Conservation (phyloP, 306 rosid species). For the Sicyos edulis region DNA sequence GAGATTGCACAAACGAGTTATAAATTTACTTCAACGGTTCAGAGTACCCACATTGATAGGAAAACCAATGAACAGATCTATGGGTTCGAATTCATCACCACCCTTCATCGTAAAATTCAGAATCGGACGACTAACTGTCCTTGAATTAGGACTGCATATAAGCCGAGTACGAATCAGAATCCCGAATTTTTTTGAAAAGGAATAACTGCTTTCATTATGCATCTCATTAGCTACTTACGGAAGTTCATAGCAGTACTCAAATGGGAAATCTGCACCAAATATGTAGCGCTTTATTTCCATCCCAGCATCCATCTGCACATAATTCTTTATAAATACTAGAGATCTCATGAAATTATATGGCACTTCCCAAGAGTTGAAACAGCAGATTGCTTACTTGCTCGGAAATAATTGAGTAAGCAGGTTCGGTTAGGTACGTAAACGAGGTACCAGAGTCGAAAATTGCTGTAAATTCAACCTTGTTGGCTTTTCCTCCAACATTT, state of each 20-base stretch:
- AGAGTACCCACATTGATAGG: conserved; percentile 26
- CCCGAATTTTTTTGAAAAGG: neutral
- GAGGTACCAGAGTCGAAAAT: conserved; percentile 90
- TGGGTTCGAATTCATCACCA: conserved; percentile 42
- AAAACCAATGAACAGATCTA: conserved; percentile 24
- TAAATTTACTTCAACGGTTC: neutral
- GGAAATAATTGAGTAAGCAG: conserved; percentile 58
- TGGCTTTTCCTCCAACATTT: conserved; percentile 34
- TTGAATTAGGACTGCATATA: conserved; percentile 37
- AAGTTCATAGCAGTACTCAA: conserved; percentile 65
- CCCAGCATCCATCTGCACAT: conserved; percentile 52
- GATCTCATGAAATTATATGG: neutral
- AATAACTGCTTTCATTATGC: conserved; percentile 1
- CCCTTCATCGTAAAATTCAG: conserved; percentile 73
- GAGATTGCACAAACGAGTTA: too few species aligned
- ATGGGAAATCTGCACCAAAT: conserved; percentile 38
- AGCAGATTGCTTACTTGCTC: conserved; percentile 42
- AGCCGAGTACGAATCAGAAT: neutral
- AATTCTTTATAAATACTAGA: neutral
- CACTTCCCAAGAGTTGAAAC: neutral
- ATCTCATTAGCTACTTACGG: conserved; percentile 33
- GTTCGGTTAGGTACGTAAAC: conserved; percentile 66
- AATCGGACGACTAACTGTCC: conserved; percentile 16
- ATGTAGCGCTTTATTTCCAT: conserved; percentile 29
- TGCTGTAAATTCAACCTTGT: conserved; percentile 49